Evolutionary conservation across 139 green algal species (phyloP), one percentile per base, ranked within the genome.

Genomic region (Haematococcus lacustris): DNA sequence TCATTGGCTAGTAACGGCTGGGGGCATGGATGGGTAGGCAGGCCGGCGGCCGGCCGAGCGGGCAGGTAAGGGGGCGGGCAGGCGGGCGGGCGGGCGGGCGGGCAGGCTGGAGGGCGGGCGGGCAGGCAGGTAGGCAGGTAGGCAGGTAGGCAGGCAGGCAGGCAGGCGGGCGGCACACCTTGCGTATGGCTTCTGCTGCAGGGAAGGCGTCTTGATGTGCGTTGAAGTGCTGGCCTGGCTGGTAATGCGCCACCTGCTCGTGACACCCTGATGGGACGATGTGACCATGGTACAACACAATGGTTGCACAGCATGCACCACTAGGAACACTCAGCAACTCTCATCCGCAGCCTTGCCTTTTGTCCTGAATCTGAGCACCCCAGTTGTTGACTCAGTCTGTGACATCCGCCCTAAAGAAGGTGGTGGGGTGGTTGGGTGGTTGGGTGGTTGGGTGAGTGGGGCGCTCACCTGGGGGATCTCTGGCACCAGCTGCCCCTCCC

Each of bases 151-250:
- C n/a, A n/a, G n/a, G n/a, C n/a, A n/a, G n/a, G n/a, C n/a, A n/a
- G n/a, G n/a, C n/a, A n/a, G n/a, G n/a, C n/a, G n/a, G n/a, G n/a
- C 43, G 9, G 9, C 43, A 9, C 43, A 28, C 43, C 43, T 17
- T 53, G 43, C 43, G 9, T 53, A 17, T 17, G 9, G 9, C 17
- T 17, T 17, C 43, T 53, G 9, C 43, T 53, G 43, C 71, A 63
- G 91, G 80, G 71, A 91, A 91, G 28, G 74, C 73, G 71, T 91
- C 88, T 37, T 90, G 85, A 57, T 91, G 85, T 30, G 73, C 68
- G 70, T 90, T 47, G 68, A 91, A 91, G 68, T 91, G 75, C 73
- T 91, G 85, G 3, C 82, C 81, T 0, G 63, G 13, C 38, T 87
- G 43, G 76, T 92, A 92, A n/a, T 75, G 67, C 38, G 87, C 72